Evolutionary conservation across 257 asterid genomes (phyloP).

Genomic region (Oldenlandia corymbosa): DNA sequence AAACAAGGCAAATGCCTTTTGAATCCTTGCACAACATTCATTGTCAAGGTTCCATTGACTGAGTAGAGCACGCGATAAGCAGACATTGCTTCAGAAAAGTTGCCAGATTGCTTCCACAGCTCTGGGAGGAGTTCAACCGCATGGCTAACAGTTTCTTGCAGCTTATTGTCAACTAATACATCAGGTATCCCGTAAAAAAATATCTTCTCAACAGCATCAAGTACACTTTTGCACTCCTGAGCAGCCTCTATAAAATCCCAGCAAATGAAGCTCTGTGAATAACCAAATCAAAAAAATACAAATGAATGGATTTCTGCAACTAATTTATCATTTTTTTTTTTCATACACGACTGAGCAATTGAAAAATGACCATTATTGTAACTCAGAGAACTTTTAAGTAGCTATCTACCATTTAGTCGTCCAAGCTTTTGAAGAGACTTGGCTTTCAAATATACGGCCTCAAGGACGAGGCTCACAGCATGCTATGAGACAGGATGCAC

Average conservation of each 20-base stretch:
- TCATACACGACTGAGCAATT: neutral
- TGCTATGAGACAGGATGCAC: conserved; percentile 55
- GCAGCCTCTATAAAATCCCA: conserved; percentile 79
- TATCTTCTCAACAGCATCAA: conserved; percentile 94
- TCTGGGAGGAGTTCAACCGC: conserved; percentile 98
- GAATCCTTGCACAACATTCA: conserved; percentile 91
- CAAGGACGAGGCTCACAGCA: conserved; percentile 86
- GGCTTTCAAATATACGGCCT: conserved; percentile 94
- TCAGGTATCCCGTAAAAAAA: conserved; percentile 79
- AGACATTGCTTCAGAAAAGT: conserved; percentile 62
- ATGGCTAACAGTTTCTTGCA: conserved; percentile 85
- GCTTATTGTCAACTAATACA: conserved; percentile 68
- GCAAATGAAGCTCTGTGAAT: conserved; percentile 24
- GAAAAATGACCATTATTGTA: conserved; percentile 10
- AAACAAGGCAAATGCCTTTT: conserved; percentile 83
- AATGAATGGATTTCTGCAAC: conserved; percentile 10
- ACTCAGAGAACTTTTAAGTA: conserved; percentile 13
- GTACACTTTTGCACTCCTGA: conserved; percentile 81
- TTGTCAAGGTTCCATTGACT: conserved; percentile 95
- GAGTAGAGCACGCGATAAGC: conserved; percentile 90
- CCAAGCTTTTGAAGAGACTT: conserved; percentile 95
- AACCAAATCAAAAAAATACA: conserved; percentile 25
- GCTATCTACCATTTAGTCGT: conserved; percentile 57
- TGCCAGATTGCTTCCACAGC: conserved; percentile 79
- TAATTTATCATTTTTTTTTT: conserved; percentile 6